Percentiles rank a stretch among this genome's conserved stretches.
phyloP scores from a whole-genome alignment of 2,329 filamentous ascomycete genomes.

The Fusarium denticulatum region DNA sequence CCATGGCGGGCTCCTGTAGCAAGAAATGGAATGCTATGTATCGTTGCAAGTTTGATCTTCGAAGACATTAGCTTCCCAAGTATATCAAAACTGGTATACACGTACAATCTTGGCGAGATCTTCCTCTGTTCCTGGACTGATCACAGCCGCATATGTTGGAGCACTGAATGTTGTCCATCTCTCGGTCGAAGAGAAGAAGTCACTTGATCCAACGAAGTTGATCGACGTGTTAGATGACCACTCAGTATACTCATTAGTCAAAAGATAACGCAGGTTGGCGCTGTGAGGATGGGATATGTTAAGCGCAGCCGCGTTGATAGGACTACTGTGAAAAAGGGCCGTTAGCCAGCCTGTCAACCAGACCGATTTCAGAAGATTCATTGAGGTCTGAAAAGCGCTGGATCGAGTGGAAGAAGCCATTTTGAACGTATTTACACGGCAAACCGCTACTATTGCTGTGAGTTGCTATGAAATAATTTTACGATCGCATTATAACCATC shows the following conservation, averaged over 20 bases:
- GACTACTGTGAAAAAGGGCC: fast-evolving
- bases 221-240: not conserved
- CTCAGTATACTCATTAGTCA: fast-evolving
- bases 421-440: fast-evolving
- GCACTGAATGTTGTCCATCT: not conserved
- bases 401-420: not conserved
- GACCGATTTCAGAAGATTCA: not conserved
- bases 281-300: not conserved
- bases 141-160: not conserved
- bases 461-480: not conserved
- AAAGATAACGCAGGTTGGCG: not conserved
- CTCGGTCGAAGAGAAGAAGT: fast-evolving
- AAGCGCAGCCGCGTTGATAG: fast-evolving
- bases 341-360: not conserved
- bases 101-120: fast-evolving
- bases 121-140: not conserved
- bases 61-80: fast-evolving
- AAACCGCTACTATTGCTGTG: too few relatives aligned
- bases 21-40: not conserved
- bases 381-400: fast-evolving
- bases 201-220: not conserved
- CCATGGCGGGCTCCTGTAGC: not conserved
- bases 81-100: not conserved
- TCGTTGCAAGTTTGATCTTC: not conserved
- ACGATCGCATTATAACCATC: fast-evolving